A percentile compares a stretch with the other conserved stretches of the same genome.
phyloP scores from a whole-genome alignment of 371 early-diverging fungal species.

The Mucor piriformis region DNA sequence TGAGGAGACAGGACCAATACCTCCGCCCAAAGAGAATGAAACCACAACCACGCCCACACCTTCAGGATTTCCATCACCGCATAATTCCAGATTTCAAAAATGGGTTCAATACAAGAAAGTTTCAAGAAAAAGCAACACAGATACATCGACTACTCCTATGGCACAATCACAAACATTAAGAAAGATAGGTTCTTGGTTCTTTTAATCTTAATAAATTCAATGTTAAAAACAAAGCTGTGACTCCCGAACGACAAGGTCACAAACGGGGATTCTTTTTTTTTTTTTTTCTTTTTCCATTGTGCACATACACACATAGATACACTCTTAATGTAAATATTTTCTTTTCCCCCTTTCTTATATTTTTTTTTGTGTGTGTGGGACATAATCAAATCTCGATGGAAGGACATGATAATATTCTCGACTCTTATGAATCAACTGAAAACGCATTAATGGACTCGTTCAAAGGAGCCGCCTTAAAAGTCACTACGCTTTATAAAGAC shows the following conservation, averaged over 20 bases:
- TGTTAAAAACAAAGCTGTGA: too few species aligned
- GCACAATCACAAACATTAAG: slow-evolving; percentile 12
- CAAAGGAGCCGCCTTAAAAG: slow-evolving; percentile 69
- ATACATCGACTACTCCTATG: slow-evolving; percentile 12
- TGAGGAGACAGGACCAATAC: slow-evolving; percentile 6
- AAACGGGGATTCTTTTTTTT: too few species aligned
- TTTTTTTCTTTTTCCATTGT: too few species aligned
- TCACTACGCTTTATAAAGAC: slow-evolving; percentile 76
- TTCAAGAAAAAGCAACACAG: slow-evolving; percentile 9
- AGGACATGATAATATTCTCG: slow-evolving; percentile 28
- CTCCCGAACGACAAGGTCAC: too few species aligned
- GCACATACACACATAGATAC: too few species aligned
- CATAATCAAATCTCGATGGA: not conserved
- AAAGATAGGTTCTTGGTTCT: slow-evolving; percentile 22
- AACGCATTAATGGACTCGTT: slow-evolving; percentile 65
- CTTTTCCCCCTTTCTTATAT: too few species aligned
- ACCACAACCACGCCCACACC: slow-evolving; percentile 19
- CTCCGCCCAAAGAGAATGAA: slow-evolving; percentile 18
- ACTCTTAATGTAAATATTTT: too few species aligned
- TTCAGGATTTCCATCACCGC: slow-evolving; percentile 13
- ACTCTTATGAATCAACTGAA: slow-evolving; percentile 54
- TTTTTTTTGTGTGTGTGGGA: too few species aligned
- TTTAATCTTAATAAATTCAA: slow-evolving; percentile 7
- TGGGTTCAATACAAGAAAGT: slow-evolving; percentile 17
- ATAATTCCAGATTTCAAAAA: slow-evolving; percentile 14